phyloP scores from a whole-genome alignment of 495 filamentous ascomycete species.

The Aspergillus cristatus region DNA sequence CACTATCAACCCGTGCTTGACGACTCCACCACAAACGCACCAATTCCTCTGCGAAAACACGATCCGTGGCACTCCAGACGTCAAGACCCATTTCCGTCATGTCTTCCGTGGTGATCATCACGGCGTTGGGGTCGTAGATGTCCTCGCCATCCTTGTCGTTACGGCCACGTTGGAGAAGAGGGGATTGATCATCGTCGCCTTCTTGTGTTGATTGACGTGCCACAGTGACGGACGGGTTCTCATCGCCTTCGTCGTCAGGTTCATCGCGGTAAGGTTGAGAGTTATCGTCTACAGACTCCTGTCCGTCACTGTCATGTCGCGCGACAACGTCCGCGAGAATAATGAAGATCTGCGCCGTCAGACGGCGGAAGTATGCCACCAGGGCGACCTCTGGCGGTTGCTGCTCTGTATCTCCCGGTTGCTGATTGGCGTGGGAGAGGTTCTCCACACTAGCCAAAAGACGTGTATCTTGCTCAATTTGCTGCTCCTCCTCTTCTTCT shows the following conservation, averaged over 20 bases:
- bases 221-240: slow-evolving; percentile 25
- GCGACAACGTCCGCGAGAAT: slow-evolving; percentile 49
- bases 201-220: slow-evolving; percentile 16
- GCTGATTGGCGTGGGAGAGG: slow-evolving; percentile 26
- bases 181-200: not conserved
- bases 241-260: slow-evolving; percentile 31
- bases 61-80: slow-evolving; percentile 72
- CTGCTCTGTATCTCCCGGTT: slow-evolving; percentile 17
- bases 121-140: slow-evolving; percentile 17
- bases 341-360: slow-evolving; percentile 63
- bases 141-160: slow-evolving; percentile 21
- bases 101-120: slow-evolving; percentile 59
- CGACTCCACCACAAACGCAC: slow-evolving; percentile 63
- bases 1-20: slow-evolving; percentile 57
- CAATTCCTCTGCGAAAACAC: slow-evolving; percentile 60
- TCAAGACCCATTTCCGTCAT: slow-evolving; percentile 77
- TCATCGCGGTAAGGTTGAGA: slow-evolving; percentile 23
- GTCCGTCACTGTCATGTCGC: slow-evolving; percentile 48
- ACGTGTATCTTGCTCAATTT: slow-evolving; percentile 33
- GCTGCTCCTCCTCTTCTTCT: slow-evolving; percentile 35
- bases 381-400: slow-evolving; percentile 59
- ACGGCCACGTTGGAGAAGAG: not conserved
- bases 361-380: slow-evolving; percentile 84
- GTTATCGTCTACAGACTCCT: slow-evolving; percentile 13
- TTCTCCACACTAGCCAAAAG: slow-evolving; percentile 34